A percentile compares a stretch with the other conserved stretches of the same genome.
phyloP scores from a whole-genome alignment of 495 filamentous ascomycete species.

The Podospora tetraspora region DNA sequence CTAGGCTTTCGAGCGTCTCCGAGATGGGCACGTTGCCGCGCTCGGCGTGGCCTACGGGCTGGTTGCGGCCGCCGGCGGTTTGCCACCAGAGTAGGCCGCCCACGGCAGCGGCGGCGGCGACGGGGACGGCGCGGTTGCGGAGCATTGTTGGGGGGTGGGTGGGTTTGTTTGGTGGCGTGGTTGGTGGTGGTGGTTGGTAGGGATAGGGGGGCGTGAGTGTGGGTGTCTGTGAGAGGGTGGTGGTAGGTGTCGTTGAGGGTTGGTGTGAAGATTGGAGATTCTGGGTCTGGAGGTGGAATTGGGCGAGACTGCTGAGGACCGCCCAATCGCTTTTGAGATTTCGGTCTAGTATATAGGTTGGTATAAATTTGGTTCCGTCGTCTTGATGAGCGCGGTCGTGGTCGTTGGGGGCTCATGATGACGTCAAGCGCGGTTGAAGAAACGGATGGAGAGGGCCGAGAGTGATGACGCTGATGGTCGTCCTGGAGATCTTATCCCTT shows the following conservation, averaged over 20 bases:
- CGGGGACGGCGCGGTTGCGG: slow-evolving; percentile 17
- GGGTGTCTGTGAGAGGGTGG: too few species aligned
- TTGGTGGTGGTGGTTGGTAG: neutral
- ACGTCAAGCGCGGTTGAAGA: too few species aligned
- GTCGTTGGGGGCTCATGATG: neutral
- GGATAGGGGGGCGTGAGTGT: too few species aligned
- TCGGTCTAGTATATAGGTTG: too few species aligned
- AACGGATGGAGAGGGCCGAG: too few species aligned
- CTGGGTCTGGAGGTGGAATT: too few species aligned
- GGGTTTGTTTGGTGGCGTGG: neutral
- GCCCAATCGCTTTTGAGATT: neutral
- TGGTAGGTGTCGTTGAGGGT: neutral
- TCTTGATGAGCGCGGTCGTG: neutral
- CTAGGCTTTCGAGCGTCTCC: slow-evolving; percentile 12
- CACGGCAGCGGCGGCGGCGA: slow-evolving; percentile 14
- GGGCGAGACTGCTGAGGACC: neutral
- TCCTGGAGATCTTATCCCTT: neutral
- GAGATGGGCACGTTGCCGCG: slow-evolving; percentile 3
- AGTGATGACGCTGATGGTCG: neutral
- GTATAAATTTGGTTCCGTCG: neutral
- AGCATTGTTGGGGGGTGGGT: slow-evolving; percentile 4
- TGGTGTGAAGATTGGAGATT: too few species aligned
- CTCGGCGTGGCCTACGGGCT: slow-evolving; percentile 17
- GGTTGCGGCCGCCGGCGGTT: slow-evolving; percentile 23
- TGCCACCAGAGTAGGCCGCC: slow-evolving; percentile 18